phyloP scores from a whole-genome alignment of 305 asterid genomes.

The Solanum chacoense region DNA sequence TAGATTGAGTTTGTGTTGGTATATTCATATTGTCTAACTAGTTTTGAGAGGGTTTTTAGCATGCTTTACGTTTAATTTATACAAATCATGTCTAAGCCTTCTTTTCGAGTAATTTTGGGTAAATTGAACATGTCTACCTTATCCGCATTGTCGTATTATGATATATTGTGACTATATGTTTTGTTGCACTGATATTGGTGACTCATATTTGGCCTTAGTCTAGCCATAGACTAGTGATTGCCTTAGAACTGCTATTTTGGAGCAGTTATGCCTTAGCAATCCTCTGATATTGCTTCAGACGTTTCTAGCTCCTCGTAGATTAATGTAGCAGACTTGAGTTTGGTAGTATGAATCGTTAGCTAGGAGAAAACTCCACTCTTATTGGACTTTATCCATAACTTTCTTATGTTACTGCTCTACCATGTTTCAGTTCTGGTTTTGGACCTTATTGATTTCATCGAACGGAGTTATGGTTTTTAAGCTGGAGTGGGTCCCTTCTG shows the following conservation, averaged over 20 bases:
- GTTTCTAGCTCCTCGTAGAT: not conserved
- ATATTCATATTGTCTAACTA: not conserved
- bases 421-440: not conserved
- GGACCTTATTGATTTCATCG: not conserved
- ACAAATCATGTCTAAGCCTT: not conserved
- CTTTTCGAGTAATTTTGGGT: not conserved
- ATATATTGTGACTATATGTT: not conserved
- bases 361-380: not conserved
- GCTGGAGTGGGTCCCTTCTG: not conserved
- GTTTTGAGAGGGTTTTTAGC: not conserved
- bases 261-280: not conserved
- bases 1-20: not conserved
- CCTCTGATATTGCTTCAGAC: not conserved
- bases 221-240: not conserved
- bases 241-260: not conserved
- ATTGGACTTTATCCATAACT: not conserved
- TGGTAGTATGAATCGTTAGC: not conserved
- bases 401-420: not conserved
- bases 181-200: not conserved
- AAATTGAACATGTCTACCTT: not conserved
- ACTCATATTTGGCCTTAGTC: not conserved
- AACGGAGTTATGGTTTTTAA: too few relatives aligned
- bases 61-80: not conserved
- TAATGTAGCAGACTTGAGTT: not conserved
- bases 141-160: too few relatives aligned